These are phyloP conservation scores for Clonostachys rhizophaga DNA, from an alignment of 2,329 filamentous ascomycete species.

Conservation along the genomic window DNA sequence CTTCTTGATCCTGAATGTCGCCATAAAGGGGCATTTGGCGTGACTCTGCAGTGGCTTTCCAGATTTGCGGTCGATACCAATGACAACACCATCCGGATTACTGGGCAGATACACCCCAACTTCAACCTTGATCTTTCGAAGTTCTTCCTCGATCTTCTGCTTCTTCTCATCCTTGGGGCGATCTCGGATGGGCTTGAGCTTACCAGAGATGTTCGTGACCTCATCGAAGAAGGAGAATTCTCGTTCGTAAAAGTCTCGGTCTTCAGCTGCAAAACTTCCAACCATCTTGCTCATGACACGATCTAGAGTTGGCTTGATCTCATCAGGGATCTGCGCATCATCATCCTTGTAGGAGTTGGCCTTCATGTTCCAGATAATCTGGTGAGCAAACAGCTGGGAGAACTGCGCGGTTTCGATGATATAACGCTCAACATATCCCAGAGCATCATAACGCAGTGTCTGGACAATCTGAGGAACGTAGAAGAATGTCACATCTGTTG, in stretches of 20 bases:
- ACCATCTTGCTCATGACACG: slow-evolving; percentile 83
- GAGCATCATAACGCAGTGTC: slow-evolving; percentile 82
- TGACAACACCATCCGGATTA: slow-evolving; percentile 94
- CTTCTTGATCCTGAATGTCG: slow-evolving; percentile 95
- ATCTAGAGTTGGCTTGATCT: slow-evolving; percentile 90
- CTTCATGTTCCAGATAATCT: slow-evolving; percentile 99
- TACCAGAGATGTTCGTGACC: slow-evolving; percentile 92
- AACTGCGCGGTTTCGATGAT: slow-evolving; percentile 96
- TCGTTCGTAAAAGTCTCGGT: slow-evolving; percentile 83
- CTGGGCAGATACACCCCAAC: slow-evolving; percentile 95
- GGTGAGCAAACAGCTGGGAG: slow-evolving; percentile 97
- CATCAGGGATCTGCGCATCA: slow-evolving; percentile 82
- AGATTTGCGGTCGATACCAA: slow-evolving; percentile 96
- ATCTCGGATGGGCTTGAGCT: slow-evolving; percentile 90
- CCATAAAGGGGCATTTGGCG: slow-evolving; percentile 98
- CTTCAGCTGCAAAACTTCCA: slow-evolving; percentile 71
- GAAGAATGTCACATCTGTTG: slow-evolving; percentile 97
- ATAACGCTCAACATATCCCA: slow-evolving; percentile 94
- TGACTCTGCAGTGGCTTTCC: slow-evolving; percentile 97
- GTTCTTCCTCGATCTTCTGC: slow-evolving; percentile 96
- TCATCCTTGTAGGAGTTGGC: slow-evolving; percentile 98
- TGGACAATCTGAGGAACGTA: slow-evolving; percentile 99
- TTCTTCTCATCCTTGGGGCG: slow-evolving; percentile 94
- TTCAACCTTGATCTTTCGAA: slow-evolving; percentile 95
- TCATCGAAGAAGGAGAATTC: slow-evolving; percentile 99